phyloP scores from a whole-genome alignment of 179 eudicot species.

The Pouteria campechiana region DNA sequence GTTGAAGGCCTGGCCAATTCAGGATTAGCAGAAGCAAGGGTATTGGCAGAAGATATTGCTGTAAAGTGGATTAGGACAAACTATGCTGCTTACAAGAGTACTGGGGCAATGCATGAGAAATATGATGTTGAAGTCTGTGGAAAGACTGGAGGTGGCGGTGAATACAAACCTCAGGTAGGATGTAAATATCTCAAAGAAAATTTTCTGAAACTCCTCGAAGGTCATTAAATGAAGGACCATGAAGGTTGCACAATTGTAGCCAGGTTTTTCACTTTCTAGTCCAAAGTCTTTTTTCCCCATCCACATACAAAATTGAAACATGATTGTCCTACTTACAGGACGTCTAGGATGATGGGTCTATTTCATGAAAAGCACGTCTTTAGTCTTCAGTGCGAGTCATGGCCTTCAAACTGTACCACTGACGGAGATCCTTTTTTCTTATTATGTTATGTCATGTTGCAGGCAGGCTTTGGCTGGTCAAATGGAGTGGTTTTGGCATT shows the following conservation, averaged over 20 bases:
- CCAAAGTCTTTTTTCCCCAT: too few species aligned
- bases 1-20: constrained; percentile 71
- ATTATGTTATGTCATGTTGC: constrained; percentile 7
- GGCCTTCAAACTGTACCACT: not conserved
- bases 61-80: constrained; percentile 73
- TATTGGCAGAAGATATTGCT: constrained; percentile 64
- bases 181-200: too few species aligned
- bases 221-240: too few species aligned
- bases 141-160: constrained; percentile 77
- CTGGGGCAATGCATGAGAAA: constrained; percentile 78
- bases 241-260: too few species aligned
- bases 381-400: too few species aligned
- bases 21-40: constrained; percentile 43
- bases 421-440: not conserved
- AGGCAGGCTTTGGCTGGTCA: constrained; percentile 95
- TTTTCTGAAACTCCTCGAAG: too few species aligned
- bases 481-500: constrained; percentile 82
- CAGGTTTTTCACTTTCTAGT: too few species aligned
- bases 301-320: too few species aligned
- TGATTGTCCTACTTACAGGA: too few species aligned
- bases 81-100: constrained; percentile 50
- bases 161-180: constrained; percentile 79
- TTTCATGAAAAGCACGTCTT: too few species aligned
- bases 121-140: constrained; percentile 73
- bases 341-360: too few species aligned